phyloP scores from a whole-genome alignment of 352 stramenopile species.

The Phytophthora pistaciae region DNA sequence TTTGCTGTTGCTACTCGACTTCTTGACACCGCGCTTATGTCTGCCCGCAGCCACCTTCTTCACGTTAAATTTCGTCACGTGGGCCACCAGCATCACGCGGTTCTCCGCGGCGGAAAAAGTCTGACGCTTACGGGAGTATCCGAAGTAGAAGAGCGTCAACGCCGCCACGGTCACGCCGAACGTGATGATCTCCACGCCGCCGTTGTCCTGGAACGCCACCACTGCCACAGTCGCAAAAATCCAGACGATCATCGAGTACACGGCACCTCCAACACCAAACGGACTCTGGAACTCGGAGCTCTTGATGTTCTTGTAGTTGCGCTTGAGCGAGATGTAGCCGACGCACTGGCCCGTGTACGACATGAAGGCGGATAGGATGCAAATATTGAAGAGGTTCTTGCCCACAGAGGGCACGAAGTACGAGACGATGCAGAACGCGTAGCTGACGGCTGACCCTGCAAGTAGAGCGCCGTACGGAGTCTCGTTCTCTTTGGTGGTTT shows the following conservation, averaged over 20 bases:
- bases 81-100: constrained; percentile 50
- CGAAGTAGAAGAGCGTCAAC: constrained; percentile 37
- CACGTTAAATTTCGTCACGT: constrained; percentile 54
- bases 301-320: constrained; percentile 42
- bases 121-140: constrained; percentile 36
- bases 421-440: constrained; percentile 36
- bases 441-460: constrained; percentile 28
- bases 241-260: constrained; percentile 34
- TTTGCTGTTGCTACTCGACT: constrained; percentile 10
- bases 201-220: constrained; percentile 31
- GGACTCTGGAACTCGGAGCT: constrained; percentile 43
- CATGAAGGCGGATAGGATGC: constrained; percentile 32
- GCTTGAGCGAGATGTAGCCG: constrained; percentile 22
- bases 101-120: constrained; percentile 51
- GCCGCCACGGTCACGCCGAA: background rate
- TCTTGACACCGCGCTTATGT: background rate
- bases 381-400: constrained; percentile 24
- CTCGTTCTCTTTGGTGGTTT: constrained; percentile 10
- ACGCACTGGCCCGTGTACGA: constrained; percentile 22
- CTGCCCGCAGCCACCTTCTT: constrained; percentile 11
- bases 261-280: constrained; percentile 31
- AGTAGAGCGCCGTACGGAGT: constrained; percentile 24
- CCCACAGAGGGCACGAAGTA: constrained; percentile 25
- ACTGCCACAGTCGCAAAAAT: constrained; percentile 22
- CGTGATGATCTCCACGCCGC: constrained; percentile 24